Conservation (phyloP, 2,329 filamentous ascomycete genomes). For the Ophiostoma piceae region DNA sequence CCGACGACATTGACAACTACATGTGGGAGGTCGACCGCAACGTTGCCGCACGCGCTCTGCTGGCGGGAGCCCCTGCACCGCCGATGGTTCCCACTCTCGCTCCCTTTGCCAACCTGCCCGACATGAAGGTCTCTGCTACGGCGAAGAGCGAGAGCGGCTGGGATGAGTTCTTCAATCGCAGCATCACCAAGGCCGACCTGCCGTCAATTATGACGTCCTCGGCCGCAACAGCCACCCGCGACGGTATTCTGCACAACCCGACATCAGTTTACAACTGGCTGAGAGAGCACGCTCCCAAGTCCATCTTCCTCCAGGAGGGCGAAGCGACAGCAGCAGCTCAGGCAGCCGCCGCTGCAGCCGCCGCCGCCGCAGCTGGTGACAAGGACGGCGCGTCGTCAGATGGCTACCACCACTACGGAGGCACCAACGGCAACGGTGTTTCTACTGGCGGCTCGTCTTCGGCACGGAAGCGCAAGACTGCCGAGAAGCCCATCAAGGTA, state of each 20-base stretch:
- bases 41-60: constrained; percentile 41
- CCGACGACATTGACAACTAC: constrained; percentile 69
- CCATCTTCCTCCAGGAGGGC: constrained; percentile 70
- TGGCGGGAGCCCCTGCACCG: constrained; percentile 30
- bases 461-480: constrained; percentile 22
- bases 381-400: constrained; percentile 32
- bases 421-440: constrained; percentile 23
- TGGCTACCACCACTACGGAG: constrained; percentile 29
- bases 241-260: constrained; percentile 65
- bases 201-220: constrained; percentile 37
- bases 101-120: constrained; percentile 40
- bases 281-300: constrained; percentile 73
- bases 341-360: constrained; percentile 23
- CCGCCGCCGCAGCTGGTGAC: constrained; percentile 35
- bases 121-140: constrained; percentile 26
- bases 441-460: neutral
- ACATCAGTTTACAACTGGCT: constrained; percentile 96
- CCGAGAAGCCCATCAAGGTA: constrained; percentile 6
- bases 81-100: constrained; percentile 47
- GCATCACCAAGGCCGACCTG: constrained; percentile 36
- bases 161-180: constrained; percentile 33
- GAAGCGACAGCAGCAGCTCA: constrained; percentile 39
- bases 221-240: constrained; percentile 38
- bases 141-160: constrained; percentile 31
- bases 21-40: constrained; percentile 58